Conservation (phyloP, 345 rosid genomes). For the Populus euphratica region DNA sequence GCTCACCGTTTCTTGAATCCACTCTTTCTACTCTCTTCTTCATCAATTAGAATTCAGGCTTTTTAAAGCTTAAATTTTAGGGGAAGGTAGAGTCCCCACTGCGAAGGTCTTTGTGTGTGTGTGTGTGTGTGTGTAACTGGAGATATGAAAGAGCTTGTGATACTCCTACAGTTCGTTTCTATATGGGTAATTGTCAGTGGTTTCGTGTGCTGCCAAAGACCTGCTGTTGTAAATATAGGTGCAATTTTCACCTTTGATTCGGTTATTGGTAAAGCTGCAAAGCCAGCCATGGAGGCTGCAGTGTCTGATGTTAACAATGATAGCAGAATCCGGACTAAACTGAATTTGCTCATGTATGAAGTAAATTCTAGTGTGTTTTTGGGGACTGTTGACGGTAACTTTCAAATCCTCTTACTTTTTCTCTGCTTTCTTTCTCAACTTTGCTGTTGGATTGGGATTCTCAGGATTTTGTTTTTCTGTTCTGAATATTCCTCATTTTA, state of each 20-base stretch:
- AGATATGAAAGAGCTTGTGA: neutral
- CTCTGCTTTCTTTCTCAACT: neutral
- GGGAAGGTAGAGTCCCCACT: neutral
- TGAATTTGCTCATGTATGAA: conserved; percentile 44
- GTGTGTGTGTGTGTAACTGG: fast-evolving
- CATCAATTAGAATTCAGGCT: too few relatives aligned
- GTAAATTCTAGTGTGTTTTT: conserved; percentile 60
- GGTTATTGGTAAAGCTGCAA: conserved; percentile 74
- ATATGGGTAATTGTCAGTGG: conserved; percentile 17
- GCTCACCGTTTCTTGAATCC: neutral
- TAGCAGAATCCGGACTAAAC: conserved; percentile 42
- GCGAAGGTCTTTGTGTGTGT: neutral
- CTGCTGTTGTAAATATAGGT: conserved; percentile 58
- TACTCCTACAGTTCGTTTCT: conserved; percentile 3
- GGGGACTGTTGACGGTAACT: conserved; percentile 64
- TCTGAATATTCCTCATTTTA: neutral
- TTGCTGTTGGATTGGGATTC: neutral
- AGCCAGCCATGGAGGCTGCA: conserved; percentile 64
- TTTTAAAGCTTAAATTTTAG: neutral
- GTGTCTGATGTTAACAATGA: conserved; percentile 56
- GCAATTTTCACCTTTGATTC: conserved; percentile 69
- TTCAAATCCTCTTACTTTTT: conserved; percentile 1
- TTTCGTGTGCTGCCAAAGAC: conserved; percentile 33
- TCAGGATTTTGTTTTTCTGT: too few relatives aligned
- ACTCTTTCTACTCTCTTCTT: neutral